phyloP scores from a whole-genome alignment of 108 stramenopile genomes.

The Ochromonas danica region DNA sequence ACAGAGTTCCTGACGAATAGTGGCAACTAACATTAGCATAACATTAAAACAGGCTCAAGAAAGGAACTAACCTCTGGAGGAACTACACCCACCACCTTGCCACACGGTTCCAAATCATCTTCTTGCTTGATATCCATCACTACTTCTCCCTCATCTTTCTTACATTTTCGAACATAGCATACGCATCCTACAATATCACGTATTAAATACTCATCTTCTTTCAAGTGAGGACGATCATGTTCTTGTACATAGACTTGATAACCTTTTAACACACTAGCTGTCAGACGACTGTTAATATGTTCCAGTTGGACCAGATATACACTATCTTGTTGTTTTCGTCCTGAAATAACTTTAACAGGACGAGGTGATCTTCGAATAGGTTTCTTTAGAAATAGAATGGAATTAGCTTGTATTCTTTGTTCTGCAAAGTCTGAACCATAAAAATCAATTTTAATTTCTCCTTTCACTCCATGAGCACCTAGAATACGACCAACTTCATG shows the following conservation, averaged over 20 bases:
- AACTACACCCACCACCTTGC: neutral
- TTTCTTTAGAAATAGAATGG: slow-evolving; percentile 8
- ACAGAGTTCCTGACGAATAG: neutral
- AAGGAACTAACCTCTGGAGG: too few relatives aligned
- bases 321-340: slow-evolving; percentile 3
- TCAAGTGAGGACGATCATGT: neutral
- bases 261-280: neutral
- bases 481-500: neutral
- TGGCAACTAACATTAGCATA: too few relatives aligned
- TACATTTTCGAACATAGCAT: neutral
- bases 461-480: neutral
- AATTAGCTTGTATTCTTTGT: neutral
- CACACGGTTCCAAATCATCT: neutral
- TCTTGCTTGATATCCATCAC: neutral
- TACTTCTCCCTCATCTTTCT: neutral
- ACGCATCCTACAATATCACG: neutral
- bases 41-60: too few relatives aligned
- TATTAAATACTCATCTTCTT: slow-evolving; percentile 17
- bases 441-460: slow-evolving; percentile 17
- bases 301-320: neutral
- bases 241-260: neutral
- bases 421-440: neutral
- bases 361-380: neutral
- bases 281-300: neutral
- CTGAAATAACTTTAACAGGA: neutral